Conservation (phyloP, 306 rosid species). For the Astragalus glycyphyllos region DNA sequence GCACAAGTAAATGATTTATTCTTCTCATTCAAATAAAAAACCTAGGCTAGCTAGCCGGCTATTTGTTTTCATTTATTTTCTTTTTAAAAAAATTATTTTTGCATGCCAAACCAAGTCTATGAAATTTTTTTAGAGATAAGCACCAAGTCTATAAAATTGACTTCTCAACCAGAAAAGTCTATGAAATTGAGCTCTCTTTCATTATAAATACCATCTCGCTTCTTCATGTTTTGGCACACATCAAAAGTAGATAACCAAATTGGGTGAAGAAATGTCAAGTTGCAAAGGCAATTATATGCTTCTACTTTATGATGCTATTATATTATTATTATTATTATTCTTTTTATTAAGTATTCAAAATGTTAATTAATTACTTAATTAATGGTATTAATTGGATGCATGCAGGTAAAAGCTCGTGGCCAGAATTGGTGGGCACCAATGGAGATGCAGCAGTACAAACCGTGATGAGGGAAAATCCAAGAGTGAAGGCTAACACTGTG, state of each 20-base stretch:
- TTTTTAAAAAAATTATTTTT: background rate
- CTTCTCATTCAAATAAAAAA: too few relatives aligned
- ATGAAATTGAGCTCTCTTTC: background rate
- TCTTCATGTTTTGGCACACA: slow-evolving; percentile 13
- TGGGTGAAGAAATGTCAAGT: slow-evolving; percentile 40
- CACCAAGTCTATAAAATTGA: too few relatives aligned
- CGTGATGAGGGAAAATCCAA: slow-evolving; percentile 50
- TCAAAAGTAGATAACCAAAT: background rate
- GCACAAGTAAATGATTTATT: too few relatives aligned
- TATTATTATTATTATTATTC: too few relatives aligned
- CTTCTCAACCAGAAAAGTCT: too few relatives aligned
- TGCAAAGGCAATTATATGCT: slow-evolving; percentile 24
- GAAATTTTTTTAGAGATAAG: too few relatives aligned
- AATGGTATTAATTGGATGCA: too few relatives aligned
- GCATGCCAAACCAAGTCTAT: background rate
- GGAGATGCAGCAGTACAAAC: slow-evolving; percentile 49
- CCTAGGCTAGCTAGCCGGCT: slow-evolving; percentile 5
- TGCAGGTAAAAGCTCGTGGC: slow-evolving; percentile 66
- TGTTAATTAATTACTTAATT: too few relatives aligned
- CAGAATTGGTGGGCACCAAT: slow-evolving; percentile 55
- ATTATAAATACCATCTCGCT: slow-evolving; percentile 17
- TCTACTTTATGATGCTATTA: too few relatives aligned
- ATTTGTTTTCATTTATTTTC: too few relatives aligned
- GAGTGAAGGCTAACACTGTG: slow-evolving; percentile 43
- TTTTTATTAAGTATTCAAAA: too few relatives aligned